A percentile compares a stretch with the other conserved stretches of the same genome.
These are phyloP conservation scores for Willaertia magna DNA, from an alignment of 208 protist species.

Conservation along the genomic window DNA sequence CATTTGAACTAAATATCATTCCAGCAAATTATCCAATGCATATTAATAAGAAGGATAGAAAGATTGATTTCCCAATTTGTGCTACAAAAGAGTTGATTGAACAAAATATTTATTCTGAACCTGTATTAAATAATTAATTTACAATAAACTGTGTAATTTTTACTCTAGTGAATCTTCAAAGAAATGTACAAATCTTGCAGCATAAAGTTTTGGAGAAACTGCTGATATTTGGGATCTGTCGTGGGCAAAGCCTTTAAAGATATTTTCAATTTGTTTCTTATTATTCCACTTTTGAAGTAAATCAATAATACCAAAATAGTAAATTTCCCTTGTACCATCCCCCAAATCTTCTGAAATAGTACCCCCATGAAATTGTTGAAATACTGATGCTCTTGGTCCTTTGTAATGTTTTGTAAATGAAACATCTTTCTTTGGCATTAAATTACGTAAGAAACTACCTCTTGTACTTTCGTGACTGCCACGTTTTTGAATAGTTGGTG, in stretches of 20 bases:
- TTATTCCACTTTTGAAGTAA: slow-evolving; percentile 21
- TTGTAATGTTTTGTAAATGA: not conserved
- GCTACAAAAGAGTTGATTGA: not conserved
- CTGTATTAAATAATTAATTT: not conserved
- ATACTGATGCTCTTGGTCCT: not conserved
- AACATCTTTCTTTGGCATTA: not conserved
- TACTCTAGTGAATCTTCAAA: not conserved
- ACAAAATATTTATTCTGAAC: too few species aligned
- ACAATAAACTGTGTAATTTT: not conserved
- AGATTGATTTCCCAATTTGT: not conserved
- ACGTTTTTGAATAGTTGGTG: not conserved
- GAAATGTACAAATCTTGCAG: slow-evolving; percentile 22
- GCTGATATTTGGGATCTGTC: slow-evolving; percentile 16
- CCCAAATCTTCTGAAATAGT: not conserved
- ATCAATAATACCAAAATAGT: slow-evolving; percentile 30
- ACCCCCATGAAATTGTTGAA: slow-evolving; percentile 8
- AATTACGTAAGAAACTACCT: not conserved
- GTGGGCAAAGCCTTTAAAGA: slow-evolving; percentile 10
- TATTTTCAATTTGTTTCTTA: slow-evolving; percentile 26
- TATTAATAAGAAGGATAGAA: not conserved
- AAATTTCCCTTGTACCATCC: slow-evolving; percentile 1
- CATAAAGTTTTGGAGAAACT: slow-evolving; percentile 22
- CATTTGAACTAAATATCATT: not conserved
- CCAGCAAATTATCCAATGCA: not conserved
- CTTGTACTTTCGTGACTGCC: not conserved